These are phyloP conservation scores for Nicotiana attenuata DNA, from an alignment of 257 asterid species.

Conservation along the genomic window DNA sequence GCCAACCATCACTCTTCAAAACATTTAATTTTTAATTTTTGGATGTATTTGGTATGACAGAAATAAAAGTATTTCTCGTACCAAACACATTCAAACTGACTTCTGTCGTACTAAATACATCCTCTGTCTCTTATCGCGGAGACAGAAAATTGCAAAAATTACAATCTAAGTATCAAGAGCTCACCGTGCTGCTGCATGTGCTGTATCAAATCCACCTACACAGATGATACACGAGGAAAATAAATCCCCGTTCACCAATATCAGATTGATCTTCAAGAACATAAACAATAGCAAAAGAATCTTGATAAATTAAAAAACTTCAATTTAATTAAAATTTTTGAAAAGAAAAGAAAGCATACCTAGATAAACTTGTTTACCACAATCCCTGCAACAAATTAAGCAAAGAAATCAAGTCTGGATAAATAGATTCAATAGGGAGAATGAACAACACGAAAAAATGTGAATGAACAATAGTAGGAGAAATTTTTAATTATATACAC, in stretches of 20 bases:
- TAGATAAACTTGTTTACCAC: constrained; percentile 95
- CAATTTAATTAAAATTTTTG: background rate
- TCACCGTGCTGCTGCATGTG: constrained; percentile 98
- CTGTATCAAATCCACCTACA: constrained; percentile 93
- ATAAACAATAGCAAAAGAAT: background rate
- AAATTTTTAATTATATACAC: background rate
- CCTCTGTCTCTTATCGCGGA: background rate
- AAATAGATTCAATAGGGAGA: background rate
- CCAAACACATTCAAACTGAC: background rate
- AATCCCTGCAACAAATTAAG: constrained; percentile 56
- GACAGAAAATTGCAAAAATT: background rate
- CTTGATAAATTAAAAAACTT: background rate
- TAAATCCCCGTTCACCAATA: background rate
- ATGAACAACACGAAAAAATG: background rate
- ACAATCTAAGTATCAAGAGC: background rate
- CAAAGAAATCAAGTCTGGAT: background rate
- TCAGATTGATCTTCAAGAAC: background rate
- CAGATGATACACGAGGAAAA: constrained; percentile 4
- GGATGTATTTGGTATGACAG: too few species aligned
- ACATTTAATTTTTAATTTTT: background rate
- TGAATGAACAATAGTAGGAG: background rate
- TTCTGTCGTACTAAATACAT: background rate
- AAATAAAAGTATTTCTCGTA: background rate
- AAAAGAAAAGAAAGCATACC: constrained; percentile 27
- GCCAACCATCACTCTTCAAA: background rate